Base-by-base conservation (phyloP, 2,329 filamentous ascomycete genomes). In the Capronia coronata region DNA sequence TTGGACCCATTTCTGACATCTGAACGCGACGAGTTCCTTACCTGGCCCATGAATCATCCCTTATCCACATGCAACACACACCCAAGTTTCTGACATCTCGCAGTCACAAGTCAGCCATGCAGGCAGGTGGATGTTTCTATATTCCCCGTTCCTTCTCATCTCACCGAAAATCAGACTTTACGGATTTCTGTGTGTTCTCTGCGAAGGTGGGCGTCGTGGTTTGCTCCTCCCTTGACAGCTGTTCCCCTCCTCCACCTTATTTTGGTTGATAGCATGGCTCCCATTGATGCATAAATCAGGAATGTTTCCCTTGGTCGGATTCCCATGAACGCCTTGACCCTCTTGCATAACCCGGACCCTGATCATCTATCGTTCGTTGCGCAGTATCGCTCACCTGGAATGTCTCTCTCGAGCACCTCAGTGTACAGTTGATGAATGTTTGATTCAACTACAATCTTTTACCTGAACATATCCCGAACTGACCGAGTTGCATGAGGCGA, bases 271-370 rank as follows among this genome's bases (percentile, higher is more conserved):
- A 21, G 35, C 37, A 27, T 18, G 35, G 25, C 21, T 47, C 9
- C 21, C 30, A 19, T 9, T 29, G 21, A 37, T 3, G 39, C 38
- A 51, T 51, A 51, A 51, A 47, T 13, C 38, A 51, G 43, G 49
- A 51, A 51, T 51, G 38, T 38, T 46, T 44, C 43, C 44, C 29
- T 19, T 37, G 38, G 25, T 14, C n/a, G 22, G 23, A 34, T 25
- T 23, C 21, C 29, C 10, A 35, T 18, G 29, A 41, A 42, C 41
- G 44, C 49, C 21, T 43, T 46, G 30, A 46, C 27, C 44, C 34
- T 37, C 38, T 18, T 19, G 32, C 41, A 30, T 30, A 13, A 19
- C 25, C 23, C 32, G 29, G 19, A 18, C 34, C 35, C 25, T 34
- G n/a, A 14, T 35, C 23, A 16, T 50, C 11, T 19, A n/a, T n/a